Evolutionary conservation across 306 rosid genomes (phyloP).

Genomic region (Hippophae gyantsensis): DNA sequence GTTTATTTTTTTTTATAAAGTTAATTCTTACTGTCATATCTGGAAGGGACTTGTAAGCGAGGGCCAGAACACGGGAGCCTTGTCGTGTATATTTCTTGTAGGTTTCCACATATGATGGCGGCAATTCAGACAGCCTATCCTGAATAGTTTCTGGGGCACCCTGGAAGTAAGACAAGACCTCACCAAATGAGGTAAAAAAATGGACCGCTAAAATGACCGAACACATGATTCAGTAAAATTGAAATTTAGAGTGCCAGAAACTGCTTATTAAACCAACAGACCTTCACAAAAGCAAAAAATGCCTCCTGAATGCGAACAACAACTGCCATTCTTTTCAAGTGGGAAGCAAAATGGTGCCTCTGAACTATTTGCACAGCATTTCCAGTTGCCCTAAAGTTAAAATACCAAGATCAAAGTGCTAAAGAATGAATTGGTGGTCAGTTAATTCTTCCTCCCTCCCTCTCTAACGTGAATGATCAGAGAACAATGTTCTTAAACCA

Average conservation of each 20-base stretch:
- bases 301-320: constrained; percentile 88
- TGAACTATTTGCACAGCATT: constrained; percentile 87
- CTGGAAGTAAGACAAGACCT: constrained; percentile 31
- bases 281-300: constrained; percentile 93
- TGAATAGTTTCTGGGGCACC: constrained; percentile 99
- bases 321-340: constrained; percentile 93
- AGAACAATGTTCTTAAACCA: too few species aligned
- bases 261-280: constrained; percentile 14
- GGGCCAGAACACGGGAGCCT: constrained; percentile 97
- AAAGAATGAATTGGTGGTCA: background rate
- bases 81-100: constrained; percentile 88
- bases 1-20: too few species aligned
- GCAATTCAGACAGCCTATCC: constrained; percentile 69
- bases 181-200: background rate
- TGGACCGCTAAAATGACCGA: background rate
- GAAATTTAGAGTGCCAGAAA: too few species aligned
- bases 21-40: constrained; percentile 86
- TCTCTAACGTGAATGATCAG: too few species aligned
- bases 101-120: constrained; percentile 71
- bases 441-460: too few species aligned
- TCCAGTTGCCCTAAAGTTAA: constrained; percentile 69
- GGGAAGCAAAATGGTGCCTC: constrained; percentile 92
- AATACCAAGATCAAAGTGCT: background rate
- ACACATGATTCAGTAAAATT: too few species aligned
- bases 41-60: constrained; percentile 81